phyloP scores from a whole-genome alignment of 2,329 filamentous ascomycete species.

The Aureobasidium sp. region DNA sequence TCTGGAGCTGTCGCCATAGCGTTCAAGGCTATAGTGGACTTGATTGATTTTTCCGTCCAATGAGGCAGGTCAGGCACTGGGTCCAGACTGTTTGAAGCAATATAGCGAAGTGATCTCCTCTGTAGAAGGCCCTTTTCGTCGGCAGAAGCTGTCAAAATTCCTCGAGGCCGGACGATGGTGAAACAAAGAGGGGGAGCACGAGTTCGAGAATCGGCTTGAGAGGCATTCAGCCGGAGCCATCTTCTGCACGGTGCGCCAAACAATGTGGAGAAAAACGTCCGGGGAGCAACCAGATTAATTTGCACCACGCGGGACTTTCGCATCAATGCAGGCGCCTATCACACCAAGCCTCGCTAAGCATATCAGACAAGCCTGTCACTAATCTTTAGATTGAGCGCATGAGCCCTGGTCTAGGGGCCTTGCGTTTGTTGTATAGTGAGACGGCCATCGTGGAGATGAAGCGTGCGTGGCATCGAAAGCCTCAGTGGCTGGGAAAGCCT shows the following conservation, averaged over 20 bases:
- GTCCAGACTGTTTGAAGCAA: slow-evolving; percentile 1
- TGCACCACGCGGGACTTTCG: neutral
- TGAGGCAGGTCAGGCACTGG: neutral
- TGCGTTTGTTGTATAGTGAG: slow-evolving; percentile 12
- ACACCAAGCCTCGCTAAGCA: slow-evolving; percentile 14
- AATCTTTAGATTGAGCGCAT: neutral
- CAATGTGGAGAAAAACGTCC: slow-evolving; percentile 10
- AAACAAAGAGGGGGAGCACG: slow-evolving; percentile 8
- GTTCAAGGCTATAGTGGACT: neutral
- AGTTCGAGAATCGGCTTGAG: neutral
- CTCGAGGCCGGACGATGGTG: slow-evolving; percentile 2
- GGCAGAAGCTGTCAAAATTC: slow-evolving; percentile 2
- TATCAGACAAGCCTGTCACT: slow-evolving; percentile 1
- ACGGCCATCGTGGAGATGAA: slow-evolving; percentile 4
- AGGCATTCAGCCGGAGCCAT: neutral
- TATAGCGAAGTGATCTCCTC: neutral
- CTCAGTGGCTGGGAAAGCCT: neutral
- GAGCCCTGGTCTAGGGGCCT: neutral
- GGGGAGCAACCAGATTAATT: slow-evolving; percentile 1
- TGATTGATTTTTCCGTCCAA: slow-evolving; percentile 9
- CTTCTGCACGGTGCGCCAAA: neutral
- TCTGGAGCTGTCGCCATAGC: neutral
- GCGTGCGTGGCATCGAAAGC: slow-evolving; percentile 8
- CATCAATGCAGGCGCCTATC: neutral
- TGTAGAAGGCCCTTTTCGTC: slow-evolving; percentile 8